Evolutionary conservation across 306 rosid genomes (phyloP).

Genomic region (Dalbergia cultrata): DNA sequence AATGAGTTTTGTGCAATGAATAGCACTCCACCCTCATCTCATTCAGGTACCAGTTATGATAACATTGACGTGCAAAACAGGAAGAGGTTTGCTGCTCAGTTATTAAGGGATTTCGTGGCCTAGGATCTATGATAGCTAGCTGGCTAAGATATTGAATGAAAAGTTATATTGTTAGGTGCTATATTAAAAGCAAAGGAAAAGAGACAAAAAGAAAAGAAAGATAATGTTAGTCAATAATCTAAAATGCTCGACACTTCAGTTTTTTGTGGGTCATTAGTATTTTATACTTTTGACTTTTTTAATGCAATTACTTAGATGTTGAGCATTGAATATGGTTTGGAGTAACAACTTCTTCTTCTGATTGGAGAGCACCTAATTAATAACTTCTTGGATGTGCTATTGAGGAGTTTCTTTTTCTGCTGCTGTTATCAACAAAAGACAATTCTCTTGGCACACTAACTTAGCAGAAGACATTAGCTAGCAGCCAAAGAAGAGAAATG

Average conservation of each 20-base stretch:
- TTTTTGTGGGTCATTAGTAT: background rate
- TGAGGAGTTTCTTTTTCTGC: background rate
- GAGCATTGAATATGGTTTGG: background rate
- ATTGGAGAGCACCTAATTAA: background rate
- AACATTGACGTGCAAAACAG: constrained; percentile 66
- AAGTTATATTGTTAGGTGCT: background rate
- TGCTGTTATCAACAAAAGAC: constrained; percentile 25
- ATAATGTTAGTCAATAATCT: background rate
- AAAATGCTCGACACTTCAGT: background rate
- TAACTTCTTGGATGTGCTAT: background rate
- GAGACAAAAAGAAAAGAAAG: too few relatives aligned
- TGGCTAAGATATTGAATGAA: background rate
- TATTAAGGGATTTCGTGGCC: constrained; percentile 65
- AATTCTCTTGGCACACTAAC: constrained; percentile 30
- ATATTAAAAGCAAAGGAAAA: too few relatives aligned
- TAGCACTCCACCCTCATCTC: constrained; percentile 51
- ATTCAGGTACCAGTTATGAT: constrained; percentile 56
- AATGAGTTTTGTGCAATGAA: constrained; percentile 55
- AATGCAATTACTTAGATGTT: background rate
- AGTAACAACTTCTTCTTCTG: too few relatives aligned
- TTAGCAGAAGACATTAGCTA: constrained; percentile 43
- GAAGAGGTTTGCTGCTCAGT: constrained; percentile 68
- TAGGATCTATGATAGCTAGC: constrained; percentile 28
- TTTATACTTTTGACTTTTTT: too few relatives aligned
- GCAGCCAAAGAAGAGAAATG: constrained; percentile 1